Conservation (phyloP, 768 basidiomycete genomes). For the Hirschioporus abietinus region DNA sequence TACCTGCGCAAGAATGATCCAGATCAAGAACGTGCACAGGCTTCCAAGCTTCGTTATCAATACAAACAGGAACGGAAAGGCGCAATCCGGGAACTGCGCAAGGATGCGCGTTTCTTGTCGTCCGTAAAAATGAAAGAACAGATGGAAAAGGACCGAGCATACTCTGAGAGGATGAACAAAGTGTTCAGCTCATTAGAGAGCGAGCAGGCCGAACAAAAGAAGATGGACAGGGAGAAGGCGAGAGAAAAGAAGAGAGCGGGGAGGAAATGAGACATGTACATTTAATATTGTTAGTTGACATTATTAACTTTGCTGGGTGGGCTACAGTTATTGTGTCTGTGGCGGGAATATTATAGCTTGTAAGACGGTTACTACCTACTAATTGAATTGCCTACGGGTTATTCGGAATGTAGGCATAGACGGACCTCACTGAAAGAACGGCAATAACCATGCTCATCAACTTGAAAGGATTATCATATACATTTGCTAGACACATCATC, state of each 20-base stretch:
- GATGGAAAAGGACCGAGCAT: slow-evolving; percentile 75
- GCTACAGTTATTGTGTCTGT: no score
- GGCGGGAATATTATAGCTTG: no score
- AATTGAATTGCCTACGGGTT: no score
- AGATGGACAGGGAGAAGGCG: slow-evolving; percentile 76
- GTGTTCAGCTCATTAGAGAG: slow-evolving; percentile 73
- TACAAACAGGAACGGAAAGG: slow-evolving; percentile 97
- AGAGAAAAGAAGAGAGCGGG: slow-evolving; percentile 75
- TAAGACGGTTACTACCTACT: no score
- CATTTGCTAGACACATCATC: no score
- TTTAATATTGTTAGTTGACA: no score
- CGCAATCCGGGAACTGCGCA: slow-evolving; percentile 91
- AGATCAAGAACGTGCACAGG: slow-evolving; percentile 85
- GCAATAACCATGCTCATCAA: no score
- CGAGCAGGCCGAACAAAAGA: slow-evolving; percentile 94
- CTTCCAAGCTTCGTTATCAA: slow-evolving; percentile 76
- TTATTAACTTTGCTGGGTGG: not conserved
- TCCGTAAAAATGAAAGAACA: slow-evolving; percentile 80
- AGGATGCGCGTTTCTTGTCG: slow-evolving; percentile 92
- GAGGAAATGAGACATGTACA: slow-evolving; percentile 60
- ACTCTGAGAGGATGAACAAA: slow-evolving; percentile 79
- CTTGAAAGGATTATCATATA: no score
- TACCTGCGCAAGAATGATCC: slow-evolving; percentile 83
- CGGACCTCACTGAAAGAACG: no score
- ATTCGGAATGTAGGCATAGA: no score